A percentile compares a stretch with the other conserved stretches of the same genome.
Conservation (phyloP, 208 protist genomes). For the Strigomonas galati region DNA sequence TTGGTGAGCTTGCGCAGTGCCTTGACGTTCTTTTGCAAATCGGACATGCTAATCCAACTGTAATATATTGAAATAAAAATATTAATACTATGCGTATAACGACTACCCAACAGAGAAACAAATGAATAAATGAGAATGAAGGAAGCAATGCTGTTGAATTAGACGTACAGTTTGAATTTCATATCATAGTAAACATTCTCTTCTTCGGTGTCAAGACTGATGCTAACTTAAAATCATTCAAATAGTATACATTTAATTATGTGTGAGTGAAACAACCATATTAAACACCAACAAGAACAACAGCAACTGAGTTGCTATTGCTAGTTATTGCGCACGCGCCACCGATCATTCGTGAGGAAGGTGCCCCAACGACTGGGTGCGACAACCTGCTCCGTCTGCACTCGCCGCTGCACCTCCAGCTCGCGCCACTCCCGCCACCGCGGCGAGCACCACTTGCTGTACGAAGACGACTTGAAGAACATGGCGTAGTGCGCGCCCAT, state of each 20-base stretch:
- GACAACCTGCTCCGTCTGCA: conserved; percentile 60
- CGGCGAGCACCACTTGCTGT: conserved; percentile 79
- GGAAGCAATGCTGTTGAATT: no score
- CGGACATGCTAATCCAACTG: conserved; percentile 36
- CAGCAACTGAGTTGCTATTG: neutral
- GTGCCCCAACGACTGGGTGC: conserved; percentile 56
- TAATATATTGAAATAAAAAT: conserved; percentile 4
- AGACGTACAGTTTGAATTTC: no score
- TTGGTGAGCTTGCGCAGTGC: conserved; percentile 47
- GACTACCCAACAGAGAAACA: neutral
- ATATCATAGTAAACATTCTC: no score
- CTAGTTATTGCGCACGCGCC: conserved; percentile 37
- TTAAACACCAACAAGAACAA: neutral
- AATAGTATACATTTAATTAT: neutral
- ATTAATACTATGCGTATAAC: neutral
- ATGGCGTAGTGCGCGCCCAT: conserved; percentile 79
- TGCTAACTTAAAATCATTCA: no score
- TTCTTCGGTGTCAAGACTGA: conserved; percentile 5
- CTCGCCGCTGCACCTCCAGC: conserved; percentile 51
- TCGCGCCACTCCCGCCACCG: conserved; percentile 86
- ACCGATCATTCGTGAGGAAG: conserved; percentile 64
- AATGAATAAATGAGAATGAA: no score
- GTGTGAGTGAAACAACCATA: neutral
- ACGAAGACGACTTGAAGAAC: conserved; percentile 56
- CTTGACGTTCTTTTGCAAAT: conserved; percentile 63